Base-by-base conservation (phyloP, 331 rosid species). In the Erythrophleum ivorense region DNA sequence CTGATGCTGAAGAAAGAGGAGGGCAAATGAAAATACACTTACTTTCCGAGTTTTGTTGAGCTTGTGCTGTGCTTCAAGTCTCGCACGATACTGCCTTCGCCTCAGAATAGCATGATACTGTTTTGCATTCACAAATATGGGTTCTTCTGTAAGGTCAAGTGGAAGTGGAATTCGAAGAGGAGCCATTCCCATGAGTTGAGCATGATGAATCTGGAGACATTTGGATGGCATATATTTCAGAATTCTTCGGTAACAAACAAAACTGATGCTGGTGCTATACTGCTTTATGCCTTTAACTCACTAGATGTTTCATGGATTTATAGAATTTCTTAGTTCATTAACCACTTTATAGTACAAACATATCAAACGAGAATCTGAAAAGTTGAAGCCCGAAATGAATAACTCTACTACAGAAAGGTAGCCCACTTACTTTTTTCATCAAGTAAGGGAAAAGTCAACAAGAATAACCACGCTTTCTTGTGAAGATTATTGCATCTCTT, bases 51-150 rank as follows among this genome's bases (percentile, higher is more conserved):
- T 67, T 82, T 89, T 92, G 50, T 87, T 68, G 80, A 86, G 88
- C 86, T 88, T 92, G 80, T 89, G 88, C 19, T 82, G 92, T 54
- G 91, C 90, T 83, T 92, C 91, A 9, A 89, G 90, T 83, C 88
- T 94, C 19, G 96, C 94, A 62, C 98, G 97, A 14, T 84, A 91
- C 75, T 91, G 89, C 78, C 98, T 88, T 80, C 97, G 93, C 75
- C 93, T 85, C 84, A 94, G 88, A 85, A 94, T 94, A 55, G 96
- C 98, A 69, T 84, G 94, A 87, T 92, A 92, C 78, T 91, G 98
- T 83, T 94, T 94, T 41, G 94, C 92, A 84, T 92, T 94, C 87
- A 94, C 98, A 54, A 87, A 94, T 64, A 90, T 92, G 65, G 97
- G 92, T 84, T 89, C 97, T 24, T 92, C 90, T 5, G 84, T 83